Evolutionary conservation across 768 basidiomycete species (phyloP).

Genomic region (Pluteus cervinus): DNA sequence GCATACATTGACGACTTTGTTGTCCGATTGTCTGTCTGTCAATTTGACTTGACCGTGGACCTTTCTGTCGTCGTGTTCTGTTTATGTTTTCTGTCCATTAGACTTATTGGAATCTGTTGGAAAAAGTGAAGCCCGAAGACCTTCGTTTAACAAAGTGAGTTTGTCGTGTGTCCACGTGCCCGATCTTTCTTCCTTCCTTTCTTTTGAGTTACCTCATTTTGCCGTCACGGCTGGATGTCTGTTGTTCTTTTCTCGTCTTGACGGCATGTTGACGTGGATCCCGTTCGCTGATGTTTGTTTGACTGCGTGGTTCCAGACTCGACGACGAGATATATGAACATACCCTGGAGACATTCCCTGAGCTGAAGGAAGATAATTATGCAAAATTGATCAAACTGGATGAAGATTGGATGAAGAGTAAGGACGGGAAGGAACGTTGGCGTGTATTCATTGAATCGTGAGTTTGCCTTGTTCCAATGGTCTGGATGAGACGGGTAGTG

Average conservation of each 20-base stretch:
- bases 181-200: slow-evolving; percentile 2
- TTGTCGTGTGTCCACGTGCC: neutral
- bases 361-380: slow-evolving; percentile 48
- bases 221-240: no score
- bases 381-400: slow-evolving; percentile 54
- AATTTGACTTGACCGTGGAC: neutral
- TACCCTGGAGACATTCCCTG: slow-evolving; percentile 74
- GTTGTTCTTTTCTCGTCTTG: slow-evolving; percentile 3
- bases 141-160: slow-evolving; percentile 80
- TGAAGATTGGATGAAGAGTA: slow-evolving; percentile 91
- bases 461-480: slow-evolving; percentile 7
- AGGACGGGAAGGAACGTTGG: slow-evolving; percentile 86
- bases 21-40: neutral
- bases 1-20: neutral
- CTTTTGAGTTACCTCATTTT: neutral
- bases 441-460: slow-evolving; percentile 77
- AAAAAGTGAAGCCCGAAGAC: slow-evolving; percentile 68
- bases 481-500: neutral
- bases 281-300: slow-evolving; percentile 9
- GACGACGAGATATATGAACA: slow-evolving; percentile 92
- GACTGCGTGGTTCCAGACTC: slow-evolving; percentile 44
- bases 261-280: neutral
- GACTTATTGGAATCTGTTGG: slow-evolving; percentile 95
- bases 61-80: neutral
- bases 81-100: slow-evolving; percentile 21